A percentile compares a stretch with the other conserved stretches of the same genome.
Evolutionary conservation across 163 green algal genomes (phyloP).

Genomic region (Chlamydomonas reinhardtii): DNA sequence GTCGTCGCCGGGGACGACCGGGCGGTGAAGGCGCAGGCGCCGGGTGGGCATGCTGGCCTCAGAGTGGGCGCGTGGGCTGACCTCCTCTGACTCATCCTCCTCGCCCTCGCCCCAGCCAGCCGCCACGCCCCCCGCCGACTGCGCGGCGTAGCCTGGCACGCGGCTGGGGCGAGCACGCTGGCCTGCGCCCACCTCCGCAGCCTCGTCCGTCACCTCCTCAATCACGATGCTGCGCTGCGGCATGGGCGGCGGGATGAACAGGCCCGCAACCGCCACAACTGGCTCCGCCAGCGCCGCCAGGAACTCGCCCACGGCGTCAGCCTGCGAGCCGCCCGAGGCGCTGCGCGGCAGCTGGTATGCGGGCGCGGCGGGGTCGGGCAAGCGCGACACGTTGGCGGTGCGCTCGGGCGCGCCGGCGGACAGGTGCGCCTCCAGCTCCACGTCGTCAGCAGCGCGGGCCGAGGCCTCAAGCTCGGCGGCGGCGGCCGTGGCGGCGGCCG

Average conservation of each 20-base stretch:
- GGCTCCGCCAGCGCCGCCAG: constrained; percentile 32
- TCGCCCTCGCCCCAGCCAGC: background rate
- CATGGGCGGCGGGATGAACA: background rate
- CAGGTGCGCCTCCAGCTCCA: constrained; percentile 33
- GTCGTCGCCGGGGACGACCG: background rate
- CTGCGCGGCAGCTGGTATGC: no score
- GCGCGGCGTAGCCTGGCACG: constrained; percentile 21
- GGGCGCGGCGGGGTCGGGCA: constrained; percentile 20
- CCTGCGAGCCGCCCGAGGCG: background rate
- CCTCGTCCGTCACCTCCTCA: constrained; percentile 21
- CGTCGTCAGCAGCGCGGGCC: constrained; percentile 10
- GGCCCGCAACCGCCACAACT: background rate
- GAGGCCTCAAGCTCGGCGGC: constrained; percentile 1
- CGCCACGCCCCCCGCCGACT: background rate
- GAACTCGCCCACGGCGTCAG: constrained; percentile 19
- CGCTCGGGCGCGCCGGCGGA: background rate
- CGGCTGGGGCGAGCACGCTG: constrained; percentile 13
- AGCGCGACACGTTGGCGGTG: background rate
- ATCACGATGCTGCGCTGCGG: constrained; percentile 25
- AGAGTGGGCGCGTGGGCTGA: background rate
- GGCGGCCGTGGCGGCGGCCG: background rate
- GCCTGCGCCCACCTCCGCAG: background rate
- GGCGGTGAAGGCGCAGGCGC: background rate
- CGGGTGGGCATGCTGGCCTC: background rate
- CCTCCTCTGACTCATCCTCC: background rate